These are phyloP conservation scores for Lodderomyces theae DNA, from an alignment of 1,139 yeast species.

Conservation along the genomic window DNA sequence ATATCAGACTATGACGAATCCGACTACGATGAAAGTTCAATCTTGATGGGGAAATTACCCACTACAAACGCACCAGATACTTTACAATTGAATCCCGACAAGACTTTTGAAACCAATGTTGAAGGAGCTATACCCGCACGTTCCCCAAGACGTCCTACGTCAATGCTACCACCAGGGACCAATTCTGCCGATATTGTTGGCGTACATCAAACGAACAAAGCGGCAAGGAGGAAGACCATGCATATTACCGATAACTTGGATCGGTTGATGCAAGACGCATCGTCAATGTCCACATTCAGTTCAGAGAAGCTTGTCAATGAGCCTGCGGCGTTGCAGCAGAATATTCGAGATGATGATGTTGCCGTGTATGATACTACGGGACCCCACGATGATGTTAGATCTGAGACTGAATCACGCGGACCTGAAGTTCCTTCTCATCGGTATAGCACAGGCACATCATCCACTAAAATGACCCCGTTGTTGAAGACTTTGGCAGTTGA, in stretches of 20 bases:
- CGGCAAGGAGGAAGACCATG: slow-evolving; percentile 13
- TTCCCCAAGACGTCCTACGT: slow-evolving; percentile 39
- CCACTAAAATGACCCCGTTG: slow-evolving; percentile 2
- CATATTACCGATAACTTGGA: slow-evolving; percentile 40
- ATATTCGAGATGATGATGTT: background rate
- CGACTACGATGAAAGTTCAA: slow-evolving; percentile 13
- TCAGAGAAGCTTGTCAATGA: background rate
- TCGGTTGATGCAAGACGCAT: slow-evolving; percentile 40
- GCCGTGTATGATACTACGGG: background rate
- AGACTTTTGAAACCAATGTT: slow-evolving; percentile 33
- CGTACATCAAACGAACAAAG: background rate
- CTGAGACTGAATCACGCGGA: background rate
- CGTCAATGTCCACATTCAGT: slow-evolving; percentile 17
- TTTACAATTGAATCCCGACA: slow-evolving; percentile 23
- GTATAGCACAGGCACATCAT: background rate
- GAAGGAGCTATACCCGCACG: slow-evolving; percentile 44
- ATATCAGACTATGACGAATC: too few relatives aligned
- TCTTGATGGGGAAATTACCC: slow-evolving; percentile 18
- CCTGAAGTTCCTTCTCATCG: slow-evolving; percentile 1
- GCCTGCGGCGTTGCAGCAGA: slow-evolving; percentile 1
- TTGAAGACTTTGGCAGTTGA: background rate
- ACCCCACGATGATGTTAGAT: background rate
- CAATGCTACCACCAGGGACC: slow-evolving; percentile 22
- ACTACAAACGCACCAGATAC: slow-evolving; percentile 8
- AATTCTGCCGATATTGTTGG: background rate